Conservation (phyloP, 176 grass and related monocot species). For the Oropetium thomaeum region DNA sequence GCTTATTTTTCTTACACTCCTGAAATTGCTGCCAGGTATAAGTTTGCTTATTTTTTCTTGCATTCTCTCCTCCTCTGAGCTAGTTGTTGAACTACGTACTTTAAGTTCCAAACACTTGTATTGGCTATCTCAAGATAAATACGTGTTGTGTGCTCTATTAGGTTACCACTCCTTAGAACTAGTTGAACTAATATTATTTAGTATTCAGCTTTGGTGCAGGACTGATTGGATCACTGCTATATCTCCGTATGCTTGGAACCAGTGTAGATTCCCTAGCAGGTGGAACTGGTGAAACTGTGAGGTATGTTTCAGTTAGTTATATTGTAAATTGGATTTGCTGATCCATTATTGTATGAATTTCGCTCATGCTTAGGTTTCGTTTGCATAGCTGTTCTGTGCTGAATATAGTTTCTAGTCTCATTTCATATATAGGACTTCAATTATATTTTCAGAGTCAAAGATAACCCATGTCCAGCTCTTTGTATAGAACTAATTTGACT, state of each 20-base stretch:
- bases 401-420: not conserved
- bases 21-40: slow-evolving; percentile 84
- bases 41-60: not conserved
- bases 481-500: slow-evolving; percentile 1
- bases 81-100: slow-evolving; percentile 4
- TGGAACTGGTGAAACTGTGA: slow-evolving; percentile 69
- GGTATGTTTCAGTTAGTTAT: slow-evolving; percentile 47
- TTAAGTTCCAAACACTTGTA: not conserved
- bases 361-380: not conserved
- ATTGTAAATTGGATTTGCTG: not conserved
- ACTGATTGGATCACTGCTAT: slow-evolving; percentile 81
- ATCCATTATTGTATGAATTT: not conserved
- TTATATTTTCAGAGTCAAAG: not conserved
- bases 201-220: slow-evolving; percentile 79
- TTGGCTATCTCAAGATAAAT: slow-evolving; percentile 13
- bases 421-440: not conserved
- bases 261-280: slow-evolving; percentile 88
- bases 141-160: not conserved
- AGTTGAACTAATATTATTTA: slow-evolving; percentile 25
- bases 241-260: slow-evolving; percentile 91
- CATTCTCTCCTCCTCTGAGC: not conserved
- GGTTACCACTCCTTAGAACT: not conserved
- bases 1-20: slow-evolving; percentile 93
- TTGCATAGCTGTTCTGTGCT: not conserved
- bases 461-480: not conserved